Conservation (phyloP, 768 basidiomycete genomes). For the Multifurca ochricompacta region DNA sequence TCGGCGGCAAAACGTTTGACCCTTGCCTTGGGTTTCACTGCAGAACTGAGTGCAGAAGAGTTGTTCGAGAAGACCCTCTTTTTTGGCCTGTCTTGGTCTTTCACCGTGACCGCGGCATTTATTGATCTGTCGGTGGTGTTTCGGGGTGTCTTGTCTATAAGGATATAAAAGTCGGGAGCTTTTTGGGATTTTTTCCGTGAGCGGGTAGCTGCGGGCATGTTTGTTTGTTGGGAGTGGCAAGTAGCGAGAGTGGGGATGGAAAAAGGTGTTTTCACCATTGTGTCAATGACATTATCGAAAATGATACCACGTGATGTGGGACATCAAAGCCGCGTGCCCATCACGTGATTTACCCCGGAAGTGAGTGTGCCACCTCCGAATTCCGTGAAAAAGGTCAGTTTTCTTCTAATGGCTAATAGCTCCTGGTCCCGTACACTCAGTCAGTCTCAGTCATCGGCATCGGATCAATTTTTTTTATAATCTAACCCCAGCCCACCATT, state of each 20-base stretch:
- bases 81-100: background rate
- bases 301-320: no score
- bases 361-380: background rate
- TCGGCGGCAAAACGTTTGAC: background rate
- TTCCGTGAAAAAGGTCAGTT: no score
- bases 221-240: background rate
- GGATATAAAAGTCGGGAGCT: slow-evolving; percentile 5
- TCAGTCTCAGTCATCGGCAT: no score
- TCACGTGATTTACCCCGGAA: slow-evolving; percentile 11
- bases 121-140: slow-evolving; percentile 2
- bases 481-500: background rate
- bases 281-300: no score
- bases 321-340: background rate
- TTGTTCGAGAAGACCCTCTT: background rate
- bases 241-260: background rate
- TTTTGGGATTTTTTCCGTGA: slow-evolving; percentile 1
- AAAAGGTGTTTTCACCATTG: background rate
- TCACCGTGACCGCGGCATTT: background rate
- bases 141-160: slow-evolving; percentile 21
- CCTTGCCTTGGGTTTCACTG: slow-evolving; percentile 10
- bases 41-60: background rate
- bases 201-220: slow-evolving; percentile 10
- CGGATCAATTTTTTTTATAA: slow-evolving; percentile 13
- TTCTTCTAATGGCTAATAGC: no score
- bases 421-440: background rate